Percentiles rank a stretch among this genome's conserved stretches.
phyloP scores from a whole-genome alignment of 176 grass and related monocot genomes.

The Elymus sibiricus region DNA sequence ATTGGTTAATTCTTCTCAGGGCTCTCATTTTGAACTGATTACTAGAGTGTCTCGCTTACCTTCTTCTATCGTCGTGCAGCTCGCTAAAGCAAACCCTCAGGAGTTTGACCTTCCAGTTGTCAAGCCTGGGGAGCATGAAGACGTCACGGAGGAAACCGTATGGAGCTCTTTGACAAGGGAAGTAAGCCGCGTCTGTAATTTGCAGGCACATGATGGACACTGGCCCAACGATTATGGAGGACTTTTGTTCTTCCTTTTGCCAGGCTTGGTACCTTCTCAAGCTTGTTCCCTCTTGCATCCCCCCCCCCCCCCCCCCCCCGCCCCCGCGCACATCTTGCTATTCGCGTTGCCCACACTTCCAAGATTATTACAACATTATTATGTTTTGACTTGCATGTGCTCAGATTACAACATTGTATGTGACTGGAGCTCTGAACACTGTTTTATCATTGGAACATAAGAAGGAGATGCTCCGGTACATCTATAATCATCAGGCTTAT shows the following conservation, averaged over 20 bases:
- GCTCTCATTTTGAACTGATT: too few species aligned
- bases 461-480: too few species aligned
- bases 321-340: conserved; percentile 40
- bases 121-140: conserved; percentile 58
- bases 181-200: conserved; percentile 48
- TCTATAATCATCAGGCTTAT: too few species aligned
- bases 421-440: too few species aligned
- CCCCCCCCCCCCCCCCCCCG: too few species aligned
- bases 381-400: conserved; percentile 32
- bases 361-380: too few species aligned
- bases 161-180: conserved; percentile 50
- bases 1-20: too few species aligned
- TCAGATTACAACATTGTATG: too few species aligned
- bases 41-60: too few species aligned
- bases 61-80: too few species aligned
- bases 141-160: conserved; percentile 56
- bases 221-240: conserved; percentile 79
- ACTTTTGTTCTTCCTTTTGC: conserved; percentile 77
- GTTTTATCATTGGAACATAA: too few species aligned
- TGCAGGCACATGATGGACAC: conserved; percentile 80
- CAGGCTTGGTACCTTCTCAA: conserved; percentile 55
- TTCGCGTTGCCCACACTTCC: too few species aligned
- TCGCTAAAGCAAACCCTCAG: conserved; percentile 58
- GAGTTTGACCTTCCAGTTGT: conserved; percentile 44
- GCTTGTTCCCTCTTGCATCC: not conserved